These are phyloP conservation scores for Lachancea quebecensis DNA, from an alignment of 805 yeast genomes.

Conservation along the genomic window DNA sequence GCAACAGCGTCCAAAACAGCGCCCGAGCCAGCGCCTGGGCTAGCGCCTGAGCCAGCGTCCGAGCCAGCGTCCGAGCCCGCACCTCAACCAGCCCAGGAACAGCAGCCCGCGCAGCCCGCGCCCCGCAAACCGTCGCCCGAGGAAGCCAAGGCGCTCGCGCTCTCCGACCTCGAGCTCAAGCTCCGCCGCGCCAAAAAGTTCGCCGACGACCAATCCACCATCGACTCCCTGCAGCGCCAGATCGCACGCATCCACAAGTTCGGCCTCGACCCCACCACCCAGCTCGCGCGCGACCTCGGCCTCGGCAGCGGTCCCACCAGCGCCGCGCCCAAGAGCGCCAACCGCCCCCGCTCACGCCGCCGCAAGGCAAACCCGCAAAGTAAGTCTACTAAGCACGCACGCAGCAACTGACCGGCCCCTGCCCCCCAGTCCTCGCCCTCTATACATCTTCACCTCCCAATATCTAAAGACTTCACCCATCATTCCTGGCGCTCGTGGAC, in stretches of 20 bases:
- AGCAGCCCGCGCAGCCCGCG: conserved; percentile 5
- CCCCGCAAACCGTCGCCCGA: conserved; percentile 43
- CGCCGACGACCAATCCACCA: conserved; percentile 57
- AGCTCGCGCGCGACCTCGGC: conserved; percentile 63
- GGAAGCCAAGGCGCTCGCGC: conserved; percentile 60
- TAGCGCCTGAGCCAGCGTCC: conserved; percentile 6
- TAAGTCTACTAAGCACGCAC: neutral
- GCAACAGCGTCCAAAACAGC: neutral
- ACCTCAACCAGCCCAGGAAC: conserved; percentile 1
- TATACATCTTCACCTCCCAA: too few relatives aligned
- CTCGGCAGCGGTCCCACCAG: conserved; percentile 31
- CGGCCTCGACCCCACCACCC: conserved; percentile 65
- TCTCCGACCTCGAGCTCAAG: conserved; percentile 60
- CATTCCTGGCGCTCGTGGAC: too few relatives aligned
- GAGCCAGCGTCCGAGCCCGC: conserved; percentile 1
- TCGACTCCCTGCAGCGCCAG: conserved; percentile 53
- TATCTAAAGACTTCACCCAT: too few relatives aligned
- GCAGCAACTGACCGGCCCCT: neutral
- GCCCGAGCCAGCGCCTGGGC: conserved; percentile 5
- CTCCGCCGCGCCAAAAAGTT: conserved; percentile 71
- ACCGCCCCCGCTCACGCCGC: neutral
- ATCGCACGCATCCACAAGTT: conserved; percentile 57
- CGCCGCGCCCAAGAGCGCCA: neutral
- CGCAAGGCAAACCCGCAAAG: conserved; percentile 1
- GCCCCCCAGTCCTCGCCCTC: too few relatives aligned